phyloP scores from a whole-genome alignment of 2,329 filamentous ascomycete genomes.

The Xylariaceae sp. region DNA sequence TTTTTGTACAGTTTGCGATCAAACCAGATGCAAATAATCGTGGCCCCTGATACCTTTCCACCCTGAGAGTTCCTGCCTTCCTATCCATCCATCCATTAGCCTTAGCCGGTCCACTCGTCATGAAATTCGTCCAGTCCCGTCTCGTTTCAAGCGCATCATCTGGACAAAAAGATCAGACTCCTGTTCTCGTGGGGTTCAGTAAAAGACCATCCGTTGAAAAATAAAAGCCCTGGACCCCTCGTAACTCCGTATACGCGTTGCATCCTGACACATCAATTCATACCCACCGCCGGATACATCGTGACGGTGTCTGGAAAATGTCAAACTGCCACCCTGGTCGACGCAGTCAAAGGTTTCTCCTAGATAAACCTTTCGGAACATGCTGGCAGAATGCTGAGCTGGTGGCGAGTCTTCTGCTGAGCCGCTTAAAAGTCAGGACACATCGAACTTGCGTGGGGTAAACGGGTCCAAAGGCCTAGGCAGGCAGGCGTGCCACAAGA shows the following conservation, averaged over 20 bases:
- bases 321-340: not conserved
- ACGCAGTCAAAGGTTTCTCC: not conserved
- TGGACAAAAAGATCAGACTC: constrained; percentile 13
- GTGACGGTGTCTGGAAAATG: not conserved
- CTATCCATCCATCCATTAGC: constrained; percentile 1
- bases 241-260: not conserved
- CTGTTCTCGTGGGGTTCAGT: not conserved
- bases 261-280: not conserved
- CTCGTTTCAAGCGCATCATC: not conserved
- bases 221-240: constrained; percentile 2
- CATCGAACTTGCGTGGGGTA: not conserved
- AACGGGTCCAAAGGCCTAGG: not conserved
- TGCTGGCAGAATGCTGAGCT: not conserved
- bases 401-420: not conserved
- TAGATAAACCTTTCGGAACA: not conserved
- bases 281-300: not conserved
- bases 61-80: constrained; percentile 4
- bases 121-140: constrained; percentile 1
- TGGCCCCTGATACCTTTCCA: not conserved
- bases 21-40: constrained; percentile 8
- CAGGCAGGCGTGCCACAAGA: not conserved
- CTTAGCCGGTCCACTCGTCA: not conserved
- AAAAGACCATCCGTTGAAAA: constrained; percentile 2
- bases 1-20: constrained; percentile 15
- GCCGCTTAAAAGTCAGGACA: not conserved